phyloP scores from a whole-genome alignment of 345 rosid species.

The Gossypium mustelinum region DNA sequence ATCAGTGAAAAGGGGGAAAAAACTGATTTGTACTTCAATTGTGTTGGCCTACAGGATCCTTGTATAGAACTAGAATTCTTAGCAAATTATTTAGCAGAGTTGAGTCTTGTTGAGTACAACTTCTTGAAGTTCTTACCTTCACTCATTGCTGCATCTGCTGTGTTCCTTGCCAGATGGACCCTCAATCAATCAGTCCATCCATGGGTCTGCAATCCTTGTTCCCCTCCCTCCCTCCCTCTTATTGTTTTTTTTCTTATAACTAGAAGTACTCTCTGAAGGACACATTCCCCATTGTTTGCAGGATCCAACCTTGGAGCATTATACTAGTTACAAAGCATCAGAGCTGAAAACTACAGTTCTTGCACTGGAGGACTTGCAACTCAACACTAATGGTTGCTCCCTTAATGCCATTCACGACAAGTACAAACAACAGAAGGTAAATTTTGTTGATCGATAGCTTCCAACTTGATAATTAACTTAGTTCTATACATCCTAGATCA shows the following conservation, averaged over 20 bases:
- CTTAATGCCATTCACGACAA: conserved; percentile 68
- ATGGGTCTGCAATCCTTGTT: conserved; percentile 60
- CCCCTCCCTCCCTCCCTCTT: not conserved
- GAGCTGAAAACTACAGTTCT: conserved; percentile 64
- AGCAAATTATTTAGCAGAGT: conserved; percentile 83
- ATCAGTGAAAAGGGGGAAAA: not conserved
- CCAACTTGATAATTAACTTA: not conserved
- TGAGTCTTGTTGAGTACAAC: conserved; percentile 66
- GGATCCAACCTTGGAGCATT: conserved; percentile 87
- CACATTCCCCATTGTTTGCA: conserved; percentile 21
- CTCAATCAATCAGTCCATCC: conserved; percentile 75
- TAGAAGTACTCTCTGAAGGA: conserved; percentile 11
- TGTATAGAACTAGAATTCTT: conserved; percentile 63
- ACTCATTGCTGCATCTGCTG: conserved; percentile 81
- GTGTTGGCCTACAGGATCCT: conserved; percentile 44
- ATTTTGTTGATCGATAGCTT: not conserved
- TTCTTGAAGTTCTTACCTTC: conserved; percentile 81
- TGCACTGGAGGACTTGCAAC: conserved; percentile 75
- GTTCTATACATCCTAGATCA: not conserved
- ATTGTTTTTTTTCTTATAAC: not conserved
- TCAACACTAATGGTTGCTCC: conserved; percentile 52
- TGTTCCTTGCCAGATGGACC: conserved; percentile 87
- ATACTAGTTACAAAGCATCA: conserved; percentile 57
- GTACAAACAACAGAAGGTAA: conserved; percentile 75
- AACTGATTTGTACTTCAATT: conserved; percentile 8